A percentile compares a stretch with the other conserved stretches of the same genome.
Evolutionary conservation across 2,329 filamentous ascomycete genomes (phyloP).

Genomic region (Thelonectria rubi): DNA sequence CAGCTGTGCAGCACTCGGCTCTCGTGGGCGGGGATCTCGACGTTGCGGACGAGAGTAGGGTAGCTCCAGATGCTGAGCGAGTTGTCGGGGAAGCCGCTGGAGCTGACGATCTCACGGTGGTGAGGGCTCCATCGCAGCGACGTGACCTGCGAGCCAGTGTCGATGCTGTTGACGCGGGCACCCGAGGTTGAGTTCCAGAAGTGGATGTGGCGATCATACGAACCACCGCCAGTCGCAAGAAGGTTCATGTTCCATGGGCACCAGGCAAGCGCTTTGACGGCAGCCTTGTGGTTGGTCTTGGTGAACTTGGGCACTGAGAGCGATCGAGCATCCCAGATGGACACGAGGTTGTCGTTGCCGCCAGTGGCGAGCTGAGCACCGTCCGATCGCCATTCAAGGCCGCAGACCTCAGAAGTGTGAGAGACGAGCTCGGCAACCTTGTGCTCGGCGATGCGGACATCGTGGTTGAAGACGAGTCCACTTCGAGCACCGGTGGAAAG

Average conservation of each 20-base stretch:
- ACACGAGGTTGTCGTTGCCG: constrained; percentile 98
- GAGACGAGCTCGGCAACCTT: constrained; percentile 97
- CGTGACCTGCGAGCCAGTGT: constrained; percentile 97
- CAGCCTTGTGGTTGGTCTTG: constrained; percentile 99
- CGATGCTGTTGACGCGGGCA: constrained; percentile 97
- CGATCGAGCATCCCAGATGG: constrained; percentile 97
- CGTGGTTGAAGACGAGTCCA: constrained; percentile 97
- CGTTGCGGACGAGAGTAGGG: constrained; percentile 93
- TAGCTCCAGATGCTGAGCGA: constrained; percentile 99
- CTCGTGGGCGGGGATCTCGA: constrained; percentile 98
- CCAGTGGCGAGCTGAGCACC: constrained; percentile 96
- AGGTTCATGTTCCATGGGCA: constrained; percentile 99
- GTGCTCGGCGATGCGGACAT: constrained; percentile 96
- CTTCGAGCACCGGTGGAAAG: constrained; percentile 94
- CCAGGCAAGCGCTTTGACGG: constrained; percentile 98
- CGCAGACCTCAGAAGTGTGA: constrained; percentile 97
- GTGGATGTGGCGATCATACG: constrained; percentile 97
- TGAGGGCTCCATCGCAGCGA: constrained; percentile 95
- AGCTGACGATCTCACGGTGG: constrained; percentile 98
- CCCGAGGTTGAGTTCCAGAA: constrained; percentile 99
- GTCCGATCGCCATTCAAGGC: constrained; percentile 96
- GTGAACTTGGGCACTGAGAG: constrained; percentile 96
- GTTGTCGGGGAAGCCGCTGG: constrained; percentile 98
- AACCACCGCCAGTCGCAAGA: constrained; percentile 93
- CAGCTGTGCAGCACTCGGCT: constrained; percentile 96